Evolutionary conservation across 164 flowering plant genomes (phyloP).

Genomic region (Macadamia tetraphylla): DNA sequence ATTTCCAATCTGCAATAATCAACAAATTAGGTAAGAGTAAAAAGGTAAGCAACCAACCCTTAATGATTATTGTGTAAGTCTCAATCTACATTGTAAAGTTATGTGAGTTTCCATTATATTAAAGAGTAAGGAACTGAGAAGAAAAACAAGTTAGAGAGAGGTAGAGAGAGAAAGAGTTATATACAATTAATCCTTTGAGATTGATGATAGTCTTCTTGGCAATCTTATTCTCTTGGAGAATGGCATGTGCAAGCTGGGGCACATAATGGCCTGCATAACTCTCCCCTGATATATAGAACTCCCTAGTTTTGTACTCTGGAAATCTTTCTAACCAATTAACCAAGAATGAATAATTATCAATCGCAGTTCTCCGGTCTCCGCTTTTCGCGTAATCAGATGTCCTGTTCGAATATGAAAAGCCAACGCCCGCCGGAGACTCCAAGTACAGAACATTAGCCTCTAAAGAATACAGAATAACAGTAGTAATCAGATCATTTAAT

Average conservation of each 20-base stretch:
- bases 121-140: not conserved
- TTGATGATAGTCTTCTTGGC: slow-evolving; percentile 38
- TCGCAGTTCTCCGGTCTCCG: slow-evolving; percentile 54
- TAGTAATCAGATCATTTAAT: too few relatives aligned
- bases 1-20: slow-evolving; percentile 63
- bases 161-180: slow-evolving; percentile 3
- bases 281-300: slow-evolving; percentile 66
- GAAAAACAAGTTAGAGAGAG: not conserved
- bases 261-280: slow-evolving; percentile 75
- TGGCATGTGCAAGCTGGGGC: slow-evolving; percentile 63
- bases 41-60: too few relatives aligned
- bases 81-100: too few relatives aligned
- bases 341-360: slow-evolving; percentile 46
- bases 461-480: slow-evolving; percentile 8
- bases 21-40: too few relatives aligned
- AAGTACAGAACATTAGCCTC: slow-evolving; percentile 72
- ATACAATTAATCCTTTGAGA: slow-evolving; percentile 48
- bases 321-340: slow-evolving; percentile 72
- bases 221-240: slow-evolving; percentile 39
- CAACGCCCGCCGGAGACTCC: slow-evolving; percentile 73
- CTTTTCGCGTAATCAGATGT: slow-evolving; percentile 30
- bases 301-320: slow-evolving; percentile 61
- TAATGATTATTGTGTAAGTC: too few relatives aligned
- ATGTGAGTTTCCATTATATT: not conserved
- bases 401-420: slow-evolving; percentile 66